Conservation (phyloP, 257 asterid genomes). For the Verbascum thapsus region DNA sequence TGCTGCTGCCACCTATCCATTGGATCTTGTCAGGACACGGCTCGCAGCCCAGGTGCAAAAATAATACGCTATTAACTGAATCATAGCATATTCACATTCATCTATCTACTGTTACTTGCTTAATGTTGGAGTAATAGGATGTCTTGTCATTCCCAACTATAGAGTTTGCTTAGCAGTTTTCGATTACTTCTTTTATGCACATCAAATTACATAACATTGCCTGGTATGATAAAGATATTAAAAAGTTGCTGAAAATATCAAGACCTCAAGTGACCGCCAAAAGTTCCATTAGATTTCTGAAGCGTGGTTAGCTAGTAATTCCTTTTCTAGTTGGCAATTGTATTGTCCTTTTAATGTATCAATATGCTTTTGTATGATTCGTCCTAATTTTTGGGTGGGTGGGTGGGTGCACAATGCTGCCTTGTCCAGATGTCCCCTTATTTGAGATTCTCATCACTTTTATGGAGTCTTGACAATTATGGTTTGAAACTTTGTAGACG, state of each 20-base stretch:
- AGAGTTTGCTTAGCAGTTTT: neutral
- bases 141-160: neutral
- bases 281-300: no score
- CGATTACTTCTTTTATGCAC: neutral
- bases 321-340: neutral
- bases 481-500: constrained; percentile 43
- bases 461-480: constrained; percentile 14
- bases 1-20: constrained; percentile 71
- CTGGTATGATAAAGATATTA: neutral
- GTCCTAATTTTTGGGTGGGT: neutral
- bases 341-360: neutral
- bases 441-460: no score
- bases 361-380: neutral
- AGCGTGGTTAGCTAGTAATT: neutral
- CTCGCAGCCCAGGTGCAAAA: constrained; percentile 72
- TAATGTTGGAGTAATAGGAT: neutral
- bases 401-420: neutral
- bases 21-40: constrained; percentile 80
- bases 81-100: neutral
- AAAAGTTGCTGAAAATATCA: neutral
- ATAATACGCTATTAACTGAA: neutral
- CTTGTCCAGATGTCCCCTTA: neutral
- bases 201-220: neutral
- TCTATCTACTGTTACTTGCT: neutral
- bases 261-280: no score